Evolutionary conservation across 2,329 filamentous ascomycete genomes (phyloP), one percentile per base, ranked within the genome.

Genomic region (Alternaria dauci): DNA sequence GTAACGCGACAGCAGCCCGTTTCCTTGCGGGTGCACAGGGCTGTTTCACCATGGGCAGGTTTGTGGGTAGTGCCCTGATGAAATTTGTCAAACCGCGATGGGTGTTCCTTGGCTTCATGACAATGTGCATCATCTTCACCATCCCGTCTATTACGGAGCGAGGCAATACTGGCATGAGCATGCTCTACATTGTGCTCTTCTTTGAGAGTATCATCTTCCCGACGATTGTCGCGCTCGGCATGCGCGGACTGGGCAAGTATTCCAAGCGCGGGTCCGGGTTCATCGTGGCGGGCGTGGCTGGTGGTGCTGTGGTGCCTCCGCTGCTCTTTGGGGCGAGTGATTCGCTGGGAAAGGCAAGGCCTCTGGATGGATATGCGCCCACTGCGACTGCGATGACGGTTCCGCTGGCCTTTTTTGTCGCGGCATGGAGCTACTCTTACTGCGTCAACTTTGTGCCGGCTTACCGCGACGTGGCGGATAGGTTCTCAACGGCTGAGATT

Each of bases 161-260:
- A 16, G 85, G 83, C 30, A 82, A 84, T 56, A 78, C 80, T 0
- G 85, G 85, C 16, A 82, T 88, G 58, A 82, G 87, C n/a, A 89
- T 92, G 65, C 80, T 91, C 2, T 82, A 89, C 39, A 70, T 94
- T 28, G 90, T 91, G 65, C 89, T 92, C 66, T 92, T 96, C 77
- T 92, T 91, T 71, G 92, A 94, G 76, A 91, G 89, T 0, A 92
- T 93, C 52, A 87, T 92, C 68, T 96, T 92, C 83, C 93, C 93
- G 0, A 88, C 94, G 2, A 89, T 95, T 61, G 93, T 93, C 67
- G 88, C 91, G 4, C 85, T 95, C 12, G 91, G 90, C 3, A 88
- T 96, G 60, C 87, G 92, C 23, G 91, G 90, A 2, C 83, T 93
- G 1, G 91, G 92, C 6, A 86, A 88, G 18, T 89, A 94, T 79